Percentiles rank a stretch among this genome's conserved stretches.
These are phyloP conservation scores for Zygosaccharomyces bailii DNA, from an alignment of 805 yeast species.

Conservation along the genomic window DNA sequence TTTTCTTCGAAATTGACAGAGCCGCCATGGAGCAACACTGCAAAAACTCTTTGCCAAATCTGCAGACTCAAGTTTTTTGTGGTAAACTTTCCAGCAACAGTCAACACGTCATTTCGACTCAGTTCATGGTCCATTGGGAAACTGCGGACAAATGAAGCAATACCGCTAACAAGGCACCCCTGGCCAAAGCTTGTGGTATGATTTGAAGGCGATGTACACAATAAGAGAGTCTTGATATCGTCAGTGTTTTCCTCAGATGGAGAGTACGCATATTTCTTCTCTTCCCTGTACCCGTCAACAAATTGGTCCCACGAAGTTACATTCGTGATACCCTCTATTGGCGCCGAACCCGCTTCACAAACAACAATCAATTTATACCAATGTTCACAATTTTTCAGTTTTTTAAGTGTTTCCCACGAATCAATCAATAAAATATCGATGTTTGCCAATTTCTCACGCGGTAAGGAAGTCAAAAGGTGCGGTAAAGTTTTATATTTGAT, in stretches of 20 bases:
- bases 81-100: conserved; percentile 24
- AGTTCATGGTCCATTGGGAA: conserved; percentile 40
- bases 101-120: conserved; percentile 30
- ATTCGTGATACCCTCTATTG: conserved; percentile 4
- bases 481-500: conserved; percentile 38
- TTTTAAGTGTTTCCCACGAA: conserved; percentile 25
- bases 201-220: conserved; percentile 24
- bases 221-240: conserved; percentile 37
- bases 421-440: conserved; percentile 36
- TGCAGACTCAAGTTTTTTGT: conserved; percentile 34
- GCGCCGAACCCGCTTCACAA: conserved; percentile 19
- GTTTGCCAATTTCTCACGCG: conserved; percentile 25
- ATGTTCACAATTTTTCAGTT: conserved; percentile 25
- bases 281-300: conserved; percentile 14
- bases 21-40: conserved; percentile 37
- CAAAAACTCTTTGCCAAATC: conserved; percentile 42
- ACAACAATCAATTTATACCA: conserved; percentile 37
- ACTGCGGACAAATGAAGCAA: conserved; percentile 45
- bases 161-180: conserved; percentile 49
- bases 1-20: conserved; percentile 28
- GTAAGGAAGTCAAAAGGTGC: conserved; percentile 39
- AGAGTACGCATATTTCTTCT: conserved; percentile 29
- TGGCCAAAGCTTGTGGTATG: conserved; percentile 44
- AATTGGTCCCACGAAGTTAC: conserved; percentile 30
- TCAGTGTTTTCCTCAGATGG: conserved; percentile 34